A percentile compares a stretch with the other conserved stretches of the same genome.
Conservation (phyloP, 106 monocot species). For the Hemerocallis citrina region DNA sequence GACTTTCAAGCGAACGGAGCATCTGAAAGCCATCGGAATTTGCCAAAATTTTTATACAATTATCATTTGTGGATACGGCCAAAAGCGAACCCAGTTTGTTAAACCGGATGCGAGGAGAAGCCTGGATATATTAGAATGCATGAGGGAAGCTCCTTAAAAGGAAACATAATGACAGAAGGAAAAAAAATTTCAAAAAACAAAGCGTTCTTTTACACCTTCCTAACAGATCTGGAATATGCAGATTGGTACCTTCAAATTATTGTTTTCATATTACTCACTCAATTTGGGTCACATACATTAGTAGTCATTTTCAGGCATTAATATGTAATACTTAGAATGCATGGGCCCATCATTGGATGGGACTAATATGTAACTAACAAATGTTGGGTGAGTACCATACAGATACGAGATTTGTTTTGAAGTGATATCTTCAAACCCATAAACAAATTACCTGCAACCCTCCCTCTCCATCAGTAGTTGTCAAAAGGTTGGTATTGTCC, state of each 20-base stretch:
- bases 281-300: too few species aligned
- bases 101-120: constrained; percentile 21
- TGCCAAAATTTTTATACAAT: constrained; percentile 20
- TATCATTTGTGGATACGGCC: constrained; percentile 16
- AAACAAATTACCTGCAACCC: constrained; percentile 29
- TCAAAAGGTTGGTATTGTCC: constrained; percentile 41
- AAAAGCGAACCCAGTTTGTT: constrained; percentile 22
- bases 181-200: not conserved
- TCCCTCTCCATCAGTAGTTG: constrained; percentile 37
- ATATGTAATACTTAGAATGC: too few species aligned
- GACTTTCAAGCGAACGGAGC: constrained; percentile 1
- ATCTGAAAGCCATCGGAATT: constrained; percentile 13
- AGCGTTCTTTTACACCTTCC: too few species aligned
- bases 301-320: too few species aligned
- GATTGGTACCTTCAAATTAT: too few species aligned
- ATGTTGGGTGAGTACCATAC: too few species aligned
- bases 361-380: too few species aligned
- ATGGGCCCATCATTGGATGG: too few species aligned
- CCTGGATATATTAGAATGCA: constrained; percentile 4
- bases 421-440: not conserved
- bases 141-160: not conserved
- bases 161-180: not conserved
- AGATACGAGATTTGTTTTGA: not conserved
- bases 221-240: too few species aligned
- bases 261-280: too few species aligned